Evolutionary conservation across 306 rosid genomes (phyloP), one percentile per base, ranked within the genome.

Genomic region (Gillenia trifoliata): DNA sequence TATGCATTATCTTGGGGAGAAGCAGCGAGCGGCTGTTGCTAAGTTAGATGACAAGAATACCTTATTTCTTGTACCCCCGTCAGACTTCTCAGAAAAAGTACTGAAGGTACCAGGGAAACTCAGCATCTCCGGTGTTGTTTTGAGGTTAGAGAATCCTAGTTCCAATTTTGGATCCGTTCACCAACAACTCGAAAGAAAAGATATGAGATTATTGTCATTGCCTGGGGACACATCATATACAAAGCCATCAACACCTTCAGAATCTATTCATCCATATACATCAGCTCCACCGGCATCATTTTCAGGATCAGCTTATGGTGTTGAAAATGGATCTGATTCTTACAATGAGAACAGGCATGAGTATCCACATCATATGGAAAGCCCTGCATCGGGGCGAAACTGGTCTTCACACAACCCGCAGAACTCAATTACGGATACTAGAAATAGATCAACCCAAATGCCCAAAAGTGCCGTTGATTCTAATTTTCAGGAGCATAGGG

Each of bases 41-140:
- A 92, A 94, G 83, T 79, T 94, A 88, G 99, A 94, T 31, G 96
- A 94, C 70, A 86, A 76, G 79, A 89, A 90, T 64, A 94, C 99
- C 60, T 85, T 94, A 86, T 94, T 94, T 86, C 99, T 94, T 64
- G 99, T 94, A 29, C 99, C 99, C 30, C 99, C 99, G 30, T 94
- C 97, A 15, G 96, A 92, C 59, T 94, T 94, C 83, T 94, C 99
- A 31, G 83, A 90, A 79, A 92, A 92, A 80, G 96, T 92, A 66
- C 84, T 92, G 66, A 92, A 90, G 83, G 98, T 94, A 70, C 99
- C 99, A 15, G 99, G 99, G 68, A 92, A 89, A 65, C 78, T 94
- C 86, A 94, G 99, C 81, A 94, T 94, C 55, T 89, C 99, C 75
- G 98, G 99, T 55, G 98, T 92, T 63, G 76, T 94, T 80, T 86